Base-by-base conservation (phyloP, 129 eudicot species). In the Chrysanthemum makinoi region DNA sequence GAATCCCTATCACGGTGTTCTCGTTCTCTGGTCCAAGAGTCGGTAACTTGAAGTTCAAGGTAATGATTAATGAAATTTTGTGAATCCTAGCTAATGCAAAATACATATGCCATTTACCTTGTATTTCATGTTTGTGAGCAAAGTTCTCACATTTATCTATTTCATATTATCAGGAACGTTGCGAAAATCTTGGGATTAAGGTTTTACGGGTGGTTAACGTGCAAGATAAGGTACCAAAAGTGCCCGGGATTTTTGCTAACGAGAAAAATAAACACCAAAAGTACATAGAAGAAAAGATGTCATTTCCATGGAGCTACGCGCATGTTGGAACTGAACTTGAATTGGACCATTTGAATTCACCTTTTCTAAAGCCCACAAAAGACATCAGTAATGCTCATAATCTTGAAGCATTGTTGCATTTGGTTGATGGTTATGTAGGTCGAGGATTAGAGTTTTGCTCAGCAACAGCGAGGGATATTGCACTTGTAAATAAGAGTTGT, bases 221-320 rank as follows among this genome's bases (percentile, higher is more conserved):
- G 55, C 96, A 86, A 43, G 96, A 89, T 44, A 84, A 76, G 83
- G 91, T 89, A 2, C 91, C 96, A 6, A 89, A 68, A 4, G 91
- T 89, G 44, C 96, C 96, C 0, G 96, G 96, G 16, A 87, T 89
- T 14, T 66, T 89, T 15, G 85, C 93, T 0, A 89, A 86, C 55
- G 96, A 89, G 80, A 86, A 86, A 19, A 80, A 75, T 14, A 85
- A 86, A 52, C 76, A 83, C 8, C 96, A 89, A 11, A 89, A 82
- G 49, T 86, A 83, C 59, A 57, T 89, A 3, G 96, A 89, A 72
- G 96, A 89, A 0, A 63, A 47, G 35, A 80, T 86, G 2, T 68
- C 73, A 2, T 89, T 89, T 52, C 96, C 96, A 8, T 89, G 96
- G 93, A 86, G 93, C 17, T 89, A 89, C 39, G 96, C 93, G 0